These are phyloP conservation scores for Neurospora sp. DNA, from an alignment of 495 filamentous ascomycete species.

Conservation along the genomic window DNA sequence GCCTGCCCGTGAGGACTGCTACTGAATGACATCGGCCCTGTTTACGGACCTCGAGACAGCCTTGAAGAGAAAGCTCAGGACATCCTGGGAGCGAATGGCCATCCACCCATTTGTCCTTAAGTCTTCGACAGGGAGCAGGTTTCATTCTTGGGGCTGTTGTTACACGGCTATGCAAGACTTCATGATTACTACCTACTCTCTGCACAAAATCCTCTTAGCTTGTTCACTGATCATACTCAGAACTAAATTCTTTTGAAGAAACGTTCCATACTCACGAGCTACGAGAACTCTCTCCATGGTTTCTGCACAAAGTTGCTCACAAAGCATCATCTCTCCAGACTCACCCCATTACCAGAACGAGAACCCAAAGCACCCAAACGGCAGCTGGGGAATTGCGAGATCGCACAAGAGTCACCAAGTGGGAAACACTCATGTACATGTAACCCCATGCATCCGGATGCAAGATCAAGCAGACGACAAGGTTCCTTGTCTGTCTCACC, in stretches of 20 bases:
- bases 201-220: no score
- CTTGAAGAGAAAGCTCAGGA: neutral
- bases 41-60: neutral
- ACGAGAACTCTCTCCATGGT: no score
- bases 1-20: no score
- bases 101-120: neutral
- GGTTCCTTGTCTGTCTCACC: neutral
- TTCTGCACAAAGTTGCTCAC: neutral
- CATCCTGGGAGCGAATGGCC: neutral
- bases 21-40: neutral
- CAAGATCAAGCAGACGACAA: neutral
- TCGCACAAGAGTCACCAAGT: neutral
- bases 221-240: no score
- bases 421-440: neutral
- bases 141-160: neutral
- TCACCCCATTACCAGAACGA: neutral
- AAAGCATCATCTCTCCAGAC: neutral
- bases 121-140: neutral
- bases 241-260: no score
- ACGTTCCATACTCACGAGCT: no score
- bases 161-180: neutral
- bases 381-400: neutral
- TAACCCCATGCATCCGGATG: neutral
- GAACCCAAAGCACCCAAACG: neutral
- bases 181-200: no score